Base-by-base conservation (phyloP, 768 basidiomycete species). In the Clavaria fumosa region DNA sequence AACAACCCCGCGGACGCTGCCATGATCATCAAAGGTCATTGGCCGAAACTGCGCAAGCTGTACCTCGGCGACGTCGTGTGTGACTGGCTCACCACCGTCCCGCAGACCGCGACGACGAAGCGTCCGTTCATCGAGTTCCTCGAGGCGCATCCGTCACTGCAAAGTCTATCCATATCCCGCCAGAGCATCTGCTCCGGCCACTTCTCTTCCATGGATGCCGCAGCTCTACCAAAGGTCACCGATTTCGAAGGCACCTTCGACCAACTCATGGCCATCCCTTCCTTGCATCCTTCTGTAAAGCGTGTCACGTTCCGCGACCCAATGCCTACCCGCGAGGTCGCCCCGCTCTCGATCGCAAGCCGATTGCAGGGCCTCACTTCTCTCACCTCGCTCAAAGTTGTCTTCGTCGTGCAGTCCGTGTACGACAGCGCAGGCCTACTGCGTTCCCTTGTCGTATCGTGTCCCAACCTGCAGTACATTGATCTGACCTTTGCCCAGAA, bases 401-500 rank as follows among this genome's bases (percentile, higher is more conserved):
- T 70, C 11, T 83, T 83, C 49, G 66, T 69, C 26, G 65, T 83
- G 35, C 76, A 82, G 47, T 74, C 73, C 1, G 72, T 74, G 48
- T 82, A 82, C 48, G 80, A 84, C 45, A 75, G 76, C 47, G 75
- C 71, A 19, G 73, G 73, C 45, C 58, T 82, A 40, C 61, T 84
- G 23, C 70, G 76, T 31, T 73, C 75, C 3, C 65, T 84, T 40
- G 69, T 72, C 37, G 57, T 70, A 9, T 66, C 75, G 1, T 82
- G 79, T 47, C 79, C 80, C 7, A 64, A 66, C 37, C 60, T 84
- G 24, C 62, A 58, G 23, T 68, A 74, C 49, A 61, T 84, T 5
- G 71, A 78, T 43, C 55, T 84, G 28, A 72, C 72, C 11, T 80
- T 76, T 49, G 63, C 66, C 9, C 71, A 71, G 46, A 75, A 71